Base-by-base conservation (phyloP, 495 filamentous ascomycete species). In the Hyphodiscus hymeniophilus region DNA sequence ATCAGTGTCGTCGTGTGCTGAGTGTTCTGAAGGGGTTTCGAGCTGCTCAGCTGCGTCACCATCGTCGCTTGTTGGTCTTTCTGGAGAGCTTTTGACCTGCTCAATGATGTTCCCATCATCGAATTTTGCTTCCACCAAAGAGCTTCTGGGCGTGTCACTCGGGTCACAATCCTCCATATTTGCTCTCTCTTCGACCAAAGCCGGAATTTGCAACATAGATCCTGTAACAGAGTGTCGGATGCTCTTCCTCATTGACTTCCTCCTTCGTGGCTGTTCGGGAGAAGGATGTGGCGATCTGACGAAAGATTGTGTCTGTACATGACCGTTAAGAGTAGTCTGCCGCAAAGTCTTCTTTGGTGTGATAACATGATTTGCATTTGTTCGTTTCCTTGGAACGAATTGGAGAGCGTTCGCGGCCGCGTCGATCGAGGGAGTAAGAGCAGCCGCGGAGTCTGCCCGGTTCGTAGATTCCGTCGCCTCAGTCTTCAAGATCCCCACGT, bases 331-430 rank as follows among this genome's bases (percentile, higher is more conserved):
- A 32, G 49, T 21, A 5, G 26, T 28, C 34, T 49, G 50, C 31
- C 43, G 41, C 38, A 24, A n/a, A 16, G 39, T n/a, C 42, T 58
- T 61, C 50, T 44, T 54, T 3, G 55, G 58, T 17, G 54, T 58
- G 22, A 58, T 54, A 17, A 61, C 36, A 46, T 53, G 51, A 47
- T 61, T 47, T 8, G 54, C 32, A 51, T 55, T 58, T 15, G 51
- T 61, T 28, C 58, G 18, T 35, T 61, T 61, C 41, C 52, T 49
- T 16, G 58, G 48, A 30, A 61, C 42, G 20, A 49, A 21, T 28
- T 47, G 41, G 13, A 59, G 31, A 38, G 48, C 41, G 28, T 47
- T 44, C 31, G 13, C 7, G 10, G 44, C 46, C 11, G 42, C 45
- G 8, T 15, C 42, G 39, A 23, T 3, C n/a, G n/a, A n/a, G n/a